A percentile compares a stretch with the other conserved stretches of the same genome.
These are phyloP conservation scores for Coccomyxa sp. DNA, from an alignment of 139 green algal genomes.

Conservation along the genomic window DNA sequence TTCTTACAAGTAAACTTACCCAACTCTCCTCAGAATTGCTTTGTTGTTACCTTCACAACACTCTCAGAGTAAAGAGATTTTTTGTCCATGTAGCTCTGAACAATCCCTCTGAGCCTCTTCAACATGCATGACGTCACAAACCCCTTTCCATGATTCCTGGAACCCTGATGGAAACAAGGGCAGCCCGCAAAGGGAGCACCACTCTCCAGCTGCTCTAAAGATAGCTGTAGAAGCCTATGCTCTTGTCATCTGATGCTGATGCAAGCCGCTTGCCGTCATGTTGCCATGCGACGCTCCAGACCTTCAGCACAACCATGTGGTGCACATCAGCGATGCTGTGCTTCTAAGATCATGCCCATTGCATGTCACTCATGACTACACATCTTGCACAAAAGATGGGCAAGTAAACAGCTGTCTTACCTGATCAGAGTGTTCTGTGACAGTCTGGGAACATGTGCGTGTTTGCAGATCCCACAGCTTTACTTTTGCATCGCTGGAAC, in stretches of 20 bases:
- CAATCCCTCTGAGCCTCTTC: too few species aligned
- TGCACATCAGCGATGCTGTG: not conserved
- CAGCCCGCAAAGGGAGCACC: too few species aligned
- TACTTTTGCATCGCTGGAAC: slow-evolving; percentile 67
- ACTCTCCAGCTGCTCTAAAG: too few species aligned
- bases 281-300: slow-evolving; percentile 71
- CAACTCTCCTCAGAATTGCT: too few species aligned
- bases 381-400: not conserved
- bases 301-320: slow-evolving; percentile 29
- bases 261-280: slow-evolving; percentile 50
- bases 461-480: slow-evolving; percentile 85
- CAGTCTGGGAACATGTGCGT: slow-evolving; percentile 65
- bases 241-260: slow-evolving; percentile 64
- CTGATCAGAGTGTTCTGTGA: slow-evolving; percentile 69
- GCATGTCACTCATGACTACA: not conserved
- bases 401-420: slow-evolving; percentile 2
- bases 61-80: too few species aligned
- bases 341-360: not conserved
- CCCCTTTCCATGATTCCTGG: too few species aligned
- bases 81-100: too few species aligned
- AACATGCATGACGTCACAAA: too few species aligned
- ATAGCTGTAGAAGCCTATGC: slow-evolving; percentile 42
- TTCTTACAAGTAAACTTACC: too few species aligned
- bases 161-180: too few species aligned
- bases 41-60: too few species aligned